A percentile compares a stretch with the other conserved stretches of the same genome.
phyloP scores from a whole-genome alignment of 306 rosid species.

The Psophocarpus tetragonolobus region DNA sequence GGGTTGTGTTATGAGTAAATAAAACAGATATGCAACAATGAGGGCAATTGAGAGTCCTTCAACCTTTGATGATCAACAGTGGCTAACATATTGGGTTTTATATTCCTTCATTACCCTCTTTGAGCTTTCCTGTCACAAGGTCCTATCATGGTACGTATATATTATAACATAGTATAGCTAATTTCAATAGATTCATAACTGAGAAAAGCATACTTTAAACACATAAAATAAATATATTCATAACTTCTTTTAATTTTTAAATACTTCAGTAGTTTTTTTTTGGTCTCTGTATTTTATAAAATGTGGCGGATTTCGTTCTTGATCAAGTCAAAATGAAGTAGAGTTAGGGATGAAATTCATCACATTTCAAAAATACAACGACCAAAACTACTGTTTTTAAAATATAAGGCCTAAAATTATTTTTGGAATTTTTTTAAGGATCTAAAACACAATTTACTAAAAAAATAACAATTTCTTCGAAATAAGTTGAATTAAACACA shows the following conservation, averaged over 20 bases:
- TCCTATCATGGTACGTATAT: conserved; percentile 58
- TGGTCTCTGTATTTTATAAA: neutral
- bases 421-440: neutral
- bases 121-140: conserved; percentile 62
- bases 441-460: neutral
- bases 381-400: neutral
- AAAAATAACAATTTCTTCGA: neutral
- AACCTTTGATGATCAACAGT: conserved; percentile 75
- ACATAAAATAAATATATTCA: neutral
- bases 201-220: neutral
- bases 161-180: neutral
- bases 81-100: conserved; percentile 83
- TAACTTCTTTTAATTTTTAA: no score
- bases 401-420: neutral
- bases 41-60: conserved; percentile 81
- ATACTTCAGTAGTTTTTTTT: no score
- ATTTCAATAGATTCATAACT: neutral
- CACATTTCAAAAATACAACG: neutral
- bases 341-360: neutral
- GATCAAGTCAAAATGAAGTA: no score
- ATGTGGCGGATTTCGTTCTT: no score
- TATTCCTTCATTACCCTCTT: conserved; percentile 70
- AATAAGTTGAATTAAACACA: neutral
- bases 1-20: conserved; percentile 4
- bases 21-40: conserved; percentile 65